Evolutionary conservation across 192 early-diverging fungal genomes (phyloP).

Genomic region (Gonapodya prolifera): DNA sequence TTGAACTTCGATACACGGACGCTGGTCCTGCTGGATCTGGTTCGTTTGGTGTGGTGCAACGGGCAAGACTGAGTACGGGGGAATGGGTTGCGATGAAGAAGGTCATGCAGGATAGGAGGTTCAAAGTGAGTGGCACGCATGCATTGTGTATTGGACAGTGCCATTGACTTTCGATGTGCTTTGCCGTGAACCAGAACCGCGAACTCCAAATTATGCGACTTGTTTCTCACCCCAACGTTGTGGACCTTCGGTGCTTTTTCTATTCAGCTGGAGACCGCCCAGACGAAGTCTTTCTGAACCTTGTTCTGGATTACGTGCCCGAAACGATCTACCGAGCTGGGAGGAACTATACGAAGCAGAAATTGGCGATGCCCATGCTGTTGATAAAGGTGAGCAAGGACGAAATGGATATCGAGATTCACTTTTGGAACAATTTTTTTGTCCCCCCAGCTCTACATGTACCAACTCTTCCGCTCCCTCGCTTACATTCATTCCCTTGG

Average conservation of each 20-base stretch:
- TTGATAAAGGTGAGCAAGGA: conserved; percentile 58
- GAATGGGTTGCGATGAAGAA: conserved; percentile 96
- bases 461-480: conserved; percentile 92
- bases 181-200: conserved; percentile 71
- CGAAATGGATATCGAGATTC: too few relatives aligned
- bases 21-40: conserved; percentile 26
- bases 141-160: too few relatives aligned
- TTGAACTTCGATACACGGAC: neutral
- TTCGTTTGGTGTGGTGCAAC: conserved; percentile 95
- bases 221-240: conserved; percentile 87
- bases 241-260: conserved; percentile 80
- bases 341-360: conserved; percentile 77
- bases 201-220: conserved; percentile 89
- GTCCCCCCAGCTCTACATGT: conserved; percentile 72
- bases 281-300: conserved; percentile 92
- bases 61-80: conserved; percentile 53
- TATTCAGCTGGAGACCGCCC: conserved; percentile 87
- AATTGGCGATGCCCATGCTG: conserved; percentile 86
- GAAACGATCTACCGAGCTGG: conserved; percentile 93
- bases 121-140: conserved; percentile 62
- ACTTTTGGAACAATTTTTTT: conserved; percentile 8
- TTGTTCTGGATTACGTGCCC: conserved; percentile 90
- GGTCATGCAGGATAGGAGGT: conserved; percentile 95
- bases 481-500: conserved; percentile 90
- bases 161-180: too few relatives aligned